Conservation (phyloP, 2,329 filamentous ascomycete species). For the Coniochaeta hoffmannii region DNA sequence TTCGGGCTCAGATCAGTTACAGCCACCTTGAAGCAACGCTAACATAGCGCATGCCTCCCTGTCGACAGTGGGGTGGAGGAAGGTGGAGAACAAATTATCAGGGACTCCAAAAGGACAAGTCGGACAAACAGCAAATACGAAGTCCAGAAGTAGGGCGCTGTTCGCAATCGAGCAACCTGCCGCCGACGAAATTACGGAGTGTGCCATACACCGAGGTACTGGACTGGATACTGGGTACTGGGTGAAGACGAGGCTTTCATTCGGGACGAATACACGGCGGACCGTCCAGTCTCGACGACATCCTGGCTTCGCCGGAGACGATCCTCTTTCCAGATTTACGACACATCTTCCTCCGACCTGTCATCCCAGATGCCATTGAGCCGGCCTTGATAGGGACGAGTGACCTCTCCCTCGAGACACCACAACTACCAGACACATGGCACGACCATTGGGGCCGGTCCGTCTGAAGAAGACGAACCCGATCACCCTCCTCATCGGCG, state of each 20-base stretch:
- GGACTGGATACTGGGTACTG: not conserved
- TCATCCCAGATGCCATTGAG: constrained; percentile 1
- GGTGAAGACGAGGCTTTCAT: too few species aligned
- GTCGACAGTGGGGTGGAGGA: not conserved
- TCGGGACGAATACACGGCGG: not conserved
- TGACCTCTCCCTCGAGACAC: not conserved
- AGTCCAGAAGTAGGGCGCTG: not conserved
- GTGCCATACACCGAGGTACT: too few species aligned
- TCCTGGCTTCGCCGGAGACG: not conserved
- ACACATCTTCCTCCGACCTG: not conserved
- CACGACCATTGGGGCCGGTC: constrained; percentile 52
- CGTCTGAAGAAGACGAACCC: constrained; percentile 77
- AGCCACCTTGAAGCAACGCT: not conserved
- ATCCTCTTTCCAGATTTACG: not conserved
- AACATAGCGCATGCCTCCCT: not conserved
- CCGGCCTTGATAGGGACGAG: not conserved
- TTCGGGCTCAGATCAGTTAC: not conserved
- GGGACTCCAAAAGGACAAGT: not conserved
- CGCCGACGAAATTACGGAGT: not conserved
- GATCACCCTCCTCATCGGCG: constrained; percentile 65
- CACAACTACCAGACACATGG: constrained; percentile 31
- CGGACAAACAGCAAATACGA: not conserved
- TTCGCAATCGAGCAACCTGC: not conserved
- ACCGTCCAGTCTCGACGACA: not conserved
- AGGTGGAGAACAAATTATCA: not conserved